Base-by-base conservation (phyloP, 202 grass and related monocot genomes). In the Zoysia matrella region DNA sequence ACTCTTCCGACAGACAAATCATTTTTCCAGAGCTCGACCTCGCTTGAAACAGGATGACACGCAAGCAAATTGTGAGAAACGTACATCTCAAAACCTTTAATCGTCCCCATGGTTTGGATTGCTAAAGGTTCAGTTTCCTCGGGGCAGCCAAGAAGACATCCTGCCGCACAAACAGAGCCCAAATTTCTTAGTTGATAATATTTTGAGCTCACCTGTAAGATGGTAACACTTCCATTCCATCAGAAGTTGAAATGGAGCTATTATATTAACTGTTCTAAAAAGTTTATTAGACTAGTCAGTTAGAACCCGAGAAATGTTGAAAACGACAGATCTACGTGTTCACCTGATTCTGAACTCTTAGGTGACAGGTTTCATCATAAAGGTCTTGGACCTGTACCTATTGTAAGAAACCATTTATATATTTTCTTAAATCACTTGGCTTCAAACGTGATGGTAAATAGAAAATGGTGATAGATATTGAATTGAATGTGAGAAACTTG, bases 301-400 rank as follows among this genome's bases (percentile, higher is more conserved):
- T 63, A 71, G 73, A 58, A 66, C 43, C 5, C 45, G 53, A 11
- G 22, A 52, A 52, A 70, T 45, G 61, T 67, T 44, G 15, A 58
- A 71, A 85, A 47, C 12, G 68, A 47, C 50, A 73, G 48, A 49
- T 85, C 72, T 18, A 69, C 30, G 0, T 56, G 45, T 44, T 75
- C 11, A 67, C 62, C 43, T 68, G 22, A 50, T 41, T 67, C 5
- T 11, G 49, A 49, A 55, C 10, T 13, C 11, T 71, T 53, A 9
- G 4, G 11, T 52, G 47, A 4, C 2, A 72, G 65, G 13, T 65
- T 58, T 71, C 49, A 22, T 72, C 57, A 75, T 12, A 36, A 16
- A 63, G 1, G 12, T 8, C 7, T 40, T 77, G 41, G 30, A 60
- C 9, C 57, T 9, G 8, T 46, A 57, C 10, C 15, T 74, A 43